These are phyloP conservation scores for Fusarium sp. DNA, from an alignment of 2,329 filamentous ascomycete genomes.

Conservation along the genomic window DNA sequence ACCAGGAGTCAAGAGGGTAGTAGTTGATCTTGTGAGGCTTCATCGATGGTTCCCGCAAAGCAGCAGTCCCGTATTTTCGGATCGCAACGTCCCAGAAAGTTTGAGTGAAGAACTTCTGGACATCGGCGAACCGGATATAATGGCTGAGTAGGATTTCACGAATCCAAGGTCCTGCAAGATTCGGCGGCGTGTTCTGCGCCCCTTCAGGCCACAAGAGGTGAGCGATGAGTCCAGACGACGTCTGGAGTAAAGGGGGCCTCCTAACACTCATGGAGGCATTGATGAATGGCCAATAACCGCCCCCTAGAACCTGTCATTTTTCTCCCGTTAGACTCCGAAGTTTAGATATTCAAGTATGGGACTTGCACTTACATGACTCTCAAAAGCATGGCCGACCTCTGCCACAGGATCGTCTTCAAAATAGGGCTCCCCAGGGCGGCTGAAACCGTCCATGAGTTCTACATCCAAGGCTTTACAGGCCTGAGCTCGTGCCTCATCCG, in stretches of 20 bases:
- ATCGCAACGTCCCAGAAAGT: conserved; percentile 45
- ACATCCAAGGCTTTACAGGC: conserved; percentile 22
- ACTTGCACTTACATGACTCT: conserved; percentile 27
- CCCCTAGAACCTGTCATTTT: conserved; percentile 35
- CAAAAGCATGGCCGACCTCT: conserved; percentile 44
- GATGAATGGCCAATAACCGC: conserved; percentile 35
- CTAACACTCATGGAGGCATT: background rate
- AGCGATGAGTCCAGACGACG: conserved; percentile 23
- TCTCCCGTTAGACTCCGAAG: conserved; percentile 2
- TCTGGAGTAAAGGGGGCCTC: conserved; percentile 28
- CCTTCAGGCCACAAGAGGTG: conserved; percentile 9
- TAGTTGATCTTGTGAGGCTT: conserved; percentile 38
- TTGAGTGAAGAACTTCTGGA: conserved; percentile 37
- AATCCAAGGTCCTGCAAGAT: conserved; percentile 6
- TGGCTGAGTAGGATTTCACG: conserved; percentile 14
- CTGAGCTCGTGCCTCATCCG: background rate
- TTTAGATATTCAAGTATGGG: background rate
- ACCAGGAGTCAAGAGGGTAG: conserved; percentile 13
- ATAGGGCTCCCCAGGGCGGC: conserved; percentile 30
- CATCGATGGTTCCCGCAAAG: conserved; percentile 29
- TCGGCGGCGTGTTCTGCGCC: background rate
- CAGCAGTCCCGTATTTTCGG: conserved; percentile 40
- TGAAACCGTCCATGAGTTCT: conserved; percentile 8
- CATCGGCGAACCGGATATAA: conserved; percentile 26
- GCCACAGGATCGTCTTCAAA: conserved; percentile 40